Base-by-base conservation (phyloP, 305 asterid genomes). In the Coffea humblotiana region DNA sequence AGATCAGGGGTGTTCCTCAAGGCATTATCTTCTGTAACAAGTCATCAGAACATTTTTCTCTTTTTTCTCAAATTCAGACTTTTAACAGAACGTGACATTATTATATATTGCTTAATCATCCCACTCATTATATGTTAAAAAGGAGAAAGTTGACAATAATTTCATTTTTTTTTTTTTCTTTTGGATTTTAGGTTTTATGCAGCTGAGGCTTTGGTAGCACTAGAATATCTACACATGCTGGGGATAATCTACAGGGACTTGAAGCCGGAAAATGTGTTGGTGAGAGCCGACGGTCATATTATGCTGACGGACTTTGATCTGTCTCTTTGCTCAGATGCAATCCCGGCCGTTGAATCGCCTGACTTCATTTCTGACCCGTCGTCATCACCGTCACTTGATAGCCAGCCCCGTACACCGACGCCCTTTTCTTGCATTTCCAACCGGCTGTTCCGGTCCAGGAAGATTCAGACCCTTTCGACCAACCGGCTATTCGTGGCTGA, bases 261-360 rank as follows among this genome's bases (percentile, higher is more conserved):
- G 8, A 94, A 94, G 83, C 98, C 98, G 10, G 98, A 94, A 86
- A 94, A 94, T 81, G 96, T 94, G 68, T 79, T 94, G 75, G 97
- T 94, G 19, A 83, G 97, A 90, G 88, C 97, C 40, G 98, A 94
- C 88, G 98, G 98, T 32, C 98, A 94, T 90, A 92, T 94, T 72
- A 91, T 92, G 98, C 92, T 94, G 60, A 94, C 97, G 16, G 98
- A 94, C 78, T 93, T 94, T 66, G 98, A 94, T 71, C 95, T 94
- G 14, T 93, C 96, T 19, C 92, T 94, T 10, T 89, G 97, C 90
- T 90, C 97, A 51, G 91, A 94, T 85, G 86, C 96, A 74, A 86
- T 88, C 82, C 91, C 95, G 27, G 93, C 96, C 87, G 89, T 94
- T 19, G 97, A 93, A 86, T 93, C 96, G 0, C 93, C 91, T 0